A percentile compares a stretch with the other conserved stretches of the same genome.
Evolutionary conservation across 768 basidiomycete species (phyloP).

Genomic region (Psilocybe tampanensis): DNA sequence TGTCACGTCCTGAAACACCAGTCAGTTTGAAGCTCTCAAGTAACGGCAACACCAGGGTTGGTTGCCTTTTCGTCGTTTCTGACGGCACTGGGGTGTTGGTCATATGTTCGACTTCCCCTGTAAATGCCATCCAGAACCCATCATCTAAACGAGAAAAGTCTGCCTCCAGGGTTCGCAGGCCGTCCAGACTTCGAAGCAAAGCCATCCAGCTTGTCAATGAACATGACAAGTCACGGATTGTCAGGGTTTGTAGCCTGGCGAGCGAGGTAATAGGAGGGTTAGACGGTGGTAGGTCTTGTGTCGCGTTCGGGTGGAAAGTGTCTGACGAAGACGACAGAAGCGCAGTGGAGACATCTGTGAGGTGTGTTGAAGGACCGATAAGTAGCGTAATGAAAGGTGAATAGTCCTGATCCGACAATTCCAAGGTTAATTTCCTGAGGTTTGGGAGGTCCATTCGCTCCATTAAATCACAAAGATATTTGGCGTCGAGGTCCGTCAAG

Average conservation of each 20-base stretch:
- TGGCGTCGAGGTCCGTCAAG: conserved; percentile 58
- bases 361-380: conserved; percentile 18
- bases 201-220: conserved; percentile 32
- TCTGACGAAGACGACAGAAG: background rate
- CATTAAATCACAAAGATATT: conserved; percentile 50
- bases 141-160: conserved; percentile 39
- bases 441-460: conserved; percentile 47
- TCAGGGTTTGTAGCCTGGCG: conserved; percentile 34
- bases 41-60: conserved; percentile 22
- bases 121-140: conserved; percentile 35
- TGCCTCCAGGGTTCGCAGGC: conserved; percentile 42
- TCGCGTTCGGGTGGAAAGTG: background rate
- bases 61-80: background rate
- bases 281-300: background rate
- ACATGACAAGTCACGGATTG: conserved; percentile 46
- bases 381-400: conserved; percentile 46
- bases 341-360: background rate
- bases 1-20: conserved; percentile 27
- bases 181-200: conserved; percentile 35
- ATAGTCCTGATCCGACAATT: conserved; percentile 59
- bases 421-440: conserved; percentile 46
- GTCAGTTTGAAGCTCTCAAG: conserved; percentile 30
- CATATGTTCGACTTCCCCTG: conserved; percentile 11
- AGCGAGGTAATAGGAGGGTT: background rate
- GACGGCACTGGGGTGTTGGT: background rate